Evolutionary conservation across 106 monocot species (phyloP).

Genomic region (Apostasia ramifera): DNA sequence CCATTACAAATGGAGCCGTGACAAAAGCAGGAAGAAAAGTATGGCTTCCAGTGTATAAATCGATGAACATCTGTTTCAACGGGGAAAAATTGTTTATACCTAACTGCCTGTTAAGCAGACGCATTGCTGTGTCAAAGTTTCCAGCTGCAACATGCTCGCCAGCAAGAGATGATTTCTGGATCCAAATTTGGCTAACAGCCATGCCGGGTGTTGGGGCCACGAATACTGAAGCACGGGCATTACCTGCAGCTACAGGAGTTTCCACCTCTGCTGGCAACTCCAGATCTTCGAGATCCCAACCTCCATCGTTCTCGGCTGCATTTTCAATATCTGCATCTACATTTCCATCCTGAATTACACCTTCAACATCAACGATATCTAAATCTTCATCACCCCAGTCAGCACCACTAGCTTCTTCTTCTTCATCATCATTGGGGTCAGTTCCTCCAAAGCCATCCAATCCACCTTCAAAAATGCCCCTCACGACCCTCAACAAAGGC

Average conservation of each 20-base stretch:
- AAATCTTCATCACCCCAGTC: constrained; percentile 38
- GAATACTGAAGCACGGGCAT: constrained; percentile 28
- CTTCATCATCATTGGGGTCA: constrained; percentile 26
- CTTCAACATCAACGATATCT: constrained; percentile 27
- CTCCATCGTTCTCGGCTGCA: constrained; percentile 28
- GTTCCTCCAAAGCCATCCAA: constrained; percentile 11
- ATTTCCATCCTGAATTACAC: constrained; percentile 19
- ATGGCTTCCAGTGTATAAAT: constrained; percentile 46
- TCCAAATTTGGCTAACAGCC: constrained; percentile 63
- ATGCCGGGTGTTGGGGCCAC: constrained; percentile 45
- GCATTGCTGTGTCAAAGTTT: constrained; percentile 53
- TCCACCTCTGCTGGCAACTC: constrained; percentile 42
- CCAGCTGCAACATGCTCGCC: constrained; percentile 62
- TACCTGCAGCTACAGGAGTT: constrained; percentile 20
- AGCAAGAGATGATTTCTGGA: constrained; percentile 56
- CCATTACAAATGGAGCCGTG: constrained; percentile 23
- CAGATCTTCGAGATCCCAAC: constrained; percentile 68
- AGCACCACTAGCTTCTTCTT: constrained; percentile 26
- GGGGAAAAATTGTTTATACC: constrained; percentile 54
- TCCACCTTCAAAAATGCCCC: constrained; percentile 55
- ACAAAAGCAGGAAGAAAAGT: constrained; percentile 29
- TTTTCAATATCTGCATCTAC: constrained; percentile 16
- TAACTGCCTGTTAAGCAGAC: constrained; percentile 44
- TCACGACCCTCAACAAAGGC: constrained; percentile 63
- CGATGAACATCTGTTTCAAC: constrained; percentile 38